A percentile compares a stretch with the other conserved stretches of the same genome.
Conservation (phyloP, 2,329 filamentous ascomycete genomes). For the Aspergillus flavus region DNA sequence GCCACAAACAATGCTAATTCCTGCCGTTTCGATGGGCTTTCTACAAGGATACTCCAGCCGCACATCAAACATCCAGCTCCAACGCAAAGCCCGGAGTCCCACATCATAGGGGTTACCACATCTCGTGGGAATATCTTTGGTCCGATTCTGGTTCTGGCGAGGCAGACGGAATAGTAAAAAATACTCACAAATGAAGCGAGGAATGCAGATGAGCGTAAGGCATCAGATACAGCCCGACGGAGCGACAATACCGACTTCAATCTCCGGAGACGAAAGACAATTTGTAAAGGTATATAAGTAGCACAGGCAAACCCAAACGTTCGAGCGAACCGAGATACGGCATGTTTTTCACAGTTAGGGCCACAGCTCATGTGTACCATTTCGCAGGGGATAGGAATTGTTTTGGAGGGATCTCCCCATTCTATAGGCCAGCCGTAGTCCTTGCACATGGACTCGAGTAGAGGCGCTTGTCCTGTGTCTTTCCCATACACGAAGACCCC, state of each 20-base stretch:
- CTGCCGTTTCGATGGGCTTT: conserved; percentile 65
- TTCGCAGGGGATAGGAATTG: conserved; percentile 77
- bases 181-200: conserved; percentile 74
- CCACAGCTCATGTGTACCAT: conserved; percentile 81
- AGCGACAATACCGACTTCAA: conserved; percentile 51
- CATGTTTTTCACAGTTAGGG: conserved; percentile 71
- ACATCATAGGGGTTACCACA: conserved; percentile 56
- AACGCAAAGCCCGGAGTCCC: conserved; percentile 66
- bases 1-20: conserved; percentile 81
- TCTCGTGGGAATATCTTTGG: conserved; percentile 66
- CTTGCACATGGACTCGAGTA: conserved; percentile 71
- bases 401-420: conserved; percentile 72
- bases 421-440: conserved; percentile 69
- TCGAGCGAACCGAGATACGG: conserved; percentile 65
- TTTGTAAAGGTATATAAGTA: conserved; percentile 75
- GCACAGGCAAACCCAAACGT: conserved; percentile 74
- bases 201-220: conserved; percentile 73
- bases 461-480: conserved; percentile 68
- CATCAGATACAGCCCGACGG: conserved; percentile 58
- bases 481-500: conserved; percentile 71
- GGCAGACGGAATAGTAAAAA: conserved; percentile 85
- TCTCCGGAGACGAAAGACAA: conserved; percentile 61
- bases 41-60: conserved; percentile 79
- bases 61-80: conserved; percentile 72
- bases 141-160: conserved; percentile 72